Evolutionary conservation across 257 asterid genomes (phyloP).

Genomic region (Plectranthus barbatus): DNA sequence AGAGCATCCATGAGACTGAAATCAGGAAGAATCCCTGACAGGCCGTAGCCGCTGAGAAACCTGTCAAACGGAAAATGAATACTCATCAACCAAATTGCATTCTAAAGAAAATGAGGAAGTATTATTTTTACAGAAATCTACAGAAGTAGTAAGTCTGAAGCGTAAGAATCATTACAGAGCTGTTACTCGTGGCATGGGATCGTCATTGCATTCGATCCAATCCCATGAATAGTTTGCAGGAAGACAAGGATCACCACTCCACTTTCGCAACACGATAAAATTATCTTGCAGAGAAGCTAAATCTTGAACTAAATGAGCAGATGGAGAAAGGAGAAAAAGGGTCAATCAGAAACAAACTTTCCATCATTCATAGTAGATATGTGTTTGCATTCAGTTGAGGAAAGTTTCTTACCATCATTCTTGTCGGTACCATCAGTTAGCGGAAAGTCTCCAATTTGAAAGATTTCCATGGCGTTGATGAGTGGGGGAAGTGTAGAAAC

Average conservation of each 20-base stretch:
- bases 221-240: constrained; percentile 60
- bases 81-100: background rate
- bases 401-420: constrained; percentile 32
- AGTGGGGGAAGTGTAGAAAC: constrained; percentile 54
- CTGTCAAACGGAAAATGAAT: background rate
- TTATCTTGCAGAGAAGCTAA: constrained; percentile 26
- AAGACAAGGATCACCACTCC: constrained; percentile 74
- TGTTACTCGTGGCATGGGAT: constrained; percentile 55
- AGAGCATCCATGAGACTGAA: constrained; percentile 45
- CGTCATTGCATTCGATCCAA: constrained; percentile 49
- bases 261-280: constrained; percentile 27
- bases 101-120: too few relatives aligned
- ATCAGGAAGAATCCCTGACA: constrained; percentile 25
- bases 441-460: constrained; percentile 16
- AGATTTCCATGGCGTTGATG: constrained; percentile 51
- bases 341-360: background rate
- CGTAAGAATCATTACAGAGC: background rate
- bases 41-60: constrained; percentile 14
- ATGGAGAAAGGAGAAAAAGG: background rate
- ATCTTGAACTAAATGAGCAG: constrained; percentile 35
- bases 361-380: background rate
- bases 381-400: background rate
- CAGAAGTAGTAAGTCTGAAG: background rate
- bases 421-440: constrained; percentile 33
- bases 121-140: too few relatives aligned